Evolutionary conservation across 202 grass and related monocot genomes (phyloP).

Genomic region (Carex sylvatica): DNA sequence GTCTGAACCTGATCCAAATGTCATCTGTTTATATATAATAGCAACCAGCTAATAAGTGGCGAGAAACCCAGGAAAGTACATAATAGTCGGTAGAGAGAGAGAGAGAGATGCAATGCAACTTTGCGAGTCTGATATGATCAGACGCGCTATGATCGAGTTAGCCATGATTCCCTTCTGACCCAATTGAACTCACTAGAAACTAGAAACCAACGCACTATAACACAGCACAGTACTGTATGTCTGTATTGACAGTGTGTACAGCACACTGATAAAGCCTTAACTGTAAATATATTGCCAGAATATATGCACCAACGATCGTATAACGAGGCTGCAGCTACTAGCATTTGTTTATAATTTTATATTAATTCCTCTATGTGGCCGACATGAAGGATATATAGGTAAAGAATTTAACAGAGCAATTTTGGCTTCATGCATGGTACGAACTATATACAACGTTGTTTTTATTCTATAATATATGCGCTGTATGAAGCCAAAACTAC

Average conservation of each 20-base stretch:
- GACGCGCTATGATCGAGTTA: background rate
- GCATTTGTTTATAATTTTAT: background rate
- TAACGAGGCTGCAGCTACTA: background rate
- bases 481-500: too few relatives aligned
- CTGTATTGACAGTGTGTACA: background rate
- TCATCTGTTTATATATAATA: background rate
- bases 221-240: background rate
- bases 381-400: background rate
- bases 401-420: too few relatives aligned
- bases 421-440: too few relatives aligned
- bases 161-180: conserved; percentile 12
- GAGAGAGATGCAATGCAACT: background rate
- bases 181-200: background rate
- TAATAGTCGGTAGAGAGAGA: conserved; percentile 4
- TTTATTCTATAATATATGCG: too few relatives aligned
- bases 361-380: background rate
- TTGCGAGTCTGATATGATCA: background rate
- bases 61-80: conserved; percentile 17
- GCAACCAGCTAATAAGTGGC: background rate
- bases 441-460: too few relatives aligned
- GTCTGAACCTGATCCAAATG: background rate
- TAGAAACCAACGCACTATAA: background rate
- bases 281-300: background rate
- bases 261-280: background rate
- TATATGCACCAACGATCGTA: background rate